Evolutionary conservation across 805 yeast genomes (phyloP).

Genomic region (Suhomyces sp.): DNA sequence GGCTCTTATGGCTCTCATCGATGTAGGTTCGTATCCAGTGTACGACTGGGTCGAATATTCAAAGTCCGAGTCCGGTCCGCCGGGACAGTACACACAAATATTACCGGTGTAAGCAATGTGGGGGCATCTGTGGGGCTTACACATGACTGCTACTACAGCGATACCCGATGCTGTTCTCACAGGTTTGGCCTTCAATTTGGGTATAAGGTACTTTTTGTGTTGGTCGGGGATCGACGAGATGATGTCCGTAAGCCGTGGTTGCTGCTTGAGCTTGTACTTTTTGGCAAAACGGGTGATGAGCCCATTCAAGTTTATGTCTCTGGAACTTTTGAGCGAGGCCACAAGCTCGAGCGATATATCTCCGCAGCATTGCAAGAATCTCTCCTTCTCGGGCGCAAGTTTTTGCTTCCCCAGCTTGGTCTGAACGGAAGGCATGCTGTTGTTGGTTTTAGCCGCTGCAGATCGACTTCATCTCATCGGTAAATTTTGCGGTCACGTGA

Average conservation of each 20-base stretch:
- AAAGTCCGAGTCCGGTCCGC: conserved; percentile 98
- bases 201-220: conserved; percentile 84
- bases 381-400: conserved; percentile 85
- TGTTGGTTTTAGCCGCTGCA: not conserved
- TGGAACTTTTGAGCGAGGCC: conserved; percentile 66
- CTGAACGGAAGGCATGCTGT: conserved; percentile 31
- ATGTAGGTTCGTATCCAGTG: conserved; percentile 98
- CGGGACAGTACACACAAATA: conserved; percentile 98
- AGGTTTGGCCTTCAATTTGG: conserved; percentile 96
- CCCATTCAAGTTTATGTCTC: conserved; percentile 87
- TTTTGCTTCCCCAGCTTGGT: conserved; percentile 48
- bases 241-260: conserved; percentile 92
- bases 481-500: conserved; percentile 6
- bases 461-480: conserved; percentile 9
- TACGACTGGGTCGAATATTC: conserved; percentile 97
- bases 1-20: conserved; percentile 99
- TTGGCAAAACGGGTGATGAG: conserved; percentile 81
- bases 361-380: conserved; percentile 88
- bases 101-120: conserved; percentile 98
- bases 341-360: conserved; percentile 87
- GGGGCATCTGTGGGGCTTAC: conserved; percentile 98
- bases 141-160: conserved; percentile 99
- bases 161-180: conserved; percentile 98
- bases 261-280: conserved; percentile 85
- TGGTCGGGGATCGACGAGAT: conserved; percentile 95